These are phyloP conservation scores for Coniosporium tulheliwenetii DNA, from an alignment of 2,329 filamentous ascomycete genomes.

Conservation along the genomic window DNA sequence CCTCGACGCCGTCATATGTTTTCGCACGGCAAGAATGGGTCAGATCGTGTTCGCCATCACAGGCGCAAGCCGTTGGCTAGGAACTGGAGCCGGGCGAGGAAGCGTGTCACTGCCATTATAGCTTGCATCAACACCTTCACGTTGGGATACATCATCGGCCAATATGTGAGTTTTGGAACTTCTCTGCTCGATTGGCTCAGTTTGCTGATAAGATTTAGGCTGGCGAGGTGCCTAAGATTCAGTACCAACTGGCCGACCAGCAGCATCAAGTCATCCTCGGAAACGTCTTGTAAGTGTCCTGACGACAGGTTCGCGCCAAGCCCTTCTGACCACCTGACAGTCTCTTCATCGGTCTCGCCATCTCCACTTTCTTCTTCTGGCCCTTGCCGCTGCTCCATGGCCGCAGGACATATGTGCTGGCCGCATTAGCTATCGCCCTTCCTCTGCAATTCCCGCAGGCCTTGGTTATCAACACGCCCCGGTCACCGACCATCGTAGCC, in stretches of 20 bases:
- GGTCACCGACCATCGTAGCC: slow-evolving; percentile 38
- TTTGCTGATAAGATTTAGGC: slow-evolving; percentile 23
- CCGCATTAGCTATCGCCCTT: slow-evolving; percentile 51
- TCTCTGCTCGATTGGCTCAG: neutral
- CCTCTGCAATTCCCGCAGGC: slow-evolving; percentile 65
- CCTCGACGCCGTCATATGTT: neutral
- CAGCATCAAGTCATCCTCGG: slow-evolving; percentile 53
- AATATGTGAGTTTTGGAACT: slow-evolving; percentile 36
- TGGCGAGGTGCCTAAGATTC: slow-evolving; percentile 63
- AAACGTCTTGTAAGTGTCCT: slow-evolving; percentile 42
- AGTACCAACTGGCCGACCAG: slow-evolving; percentile 59
- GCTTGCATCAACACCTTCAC: slow-evolving; percentile 60
- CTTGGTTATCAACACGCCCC: slow-evolving; percentile 41
- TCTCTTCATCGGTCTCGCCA: slow-evolving; percentile 53
- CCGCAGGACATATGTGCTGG: slow-evolving; percentile 60
- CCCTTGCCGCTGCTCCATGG: slow-evolving; percentile 61
- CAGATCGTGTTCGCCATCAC: slow-evolving; percentile 28
- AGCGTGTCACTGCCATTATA: slow-evolving; percentile 51
- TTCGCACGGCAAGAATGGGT: slow-evolving; percentile 16
- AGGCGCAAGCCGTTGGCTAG: slow-evolving; percentile 51
- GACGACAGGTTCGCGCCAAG: neutral
- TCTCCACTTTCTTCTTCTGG: slow-evolving; percentile 58
- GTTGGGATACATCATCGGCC: slow-evolving; percentile 54
- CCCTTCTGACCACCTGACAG: slow-evolving; percentile 7
- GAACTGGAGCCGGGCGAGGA: slow-evolving; percentile 53